Conservation (phyloP, 2,329 filamentous ascomycete genomes). For the Colletotrichum theobromicola region DNA sequence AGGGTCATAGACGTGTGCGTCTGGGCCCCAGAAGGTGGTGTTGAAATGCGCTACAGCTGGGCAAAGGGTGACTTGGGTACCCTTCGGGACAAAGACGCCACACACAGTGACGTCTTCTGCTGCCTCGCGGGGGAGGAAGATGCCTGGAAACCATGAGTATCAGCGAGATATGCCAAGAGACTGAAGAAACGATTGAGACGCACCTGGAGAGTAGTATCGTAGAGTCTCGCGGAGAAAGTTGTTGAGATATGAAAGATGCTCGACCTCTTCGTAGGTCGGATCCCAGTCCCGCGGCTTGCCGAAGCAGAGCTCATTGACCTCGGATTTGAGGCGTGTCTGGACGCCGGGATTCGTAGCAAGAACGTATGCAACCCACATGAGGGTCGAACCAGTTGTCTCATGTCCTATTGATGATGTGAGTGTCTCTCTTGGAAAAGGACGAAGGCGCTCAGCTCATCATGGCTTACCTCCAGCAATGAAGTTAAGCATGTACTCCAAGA, state of each 20-base stretch:
- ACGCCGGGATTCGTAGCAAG: conserved; percentile 9
- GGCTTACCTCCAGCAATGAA: conserved; percentile 24
- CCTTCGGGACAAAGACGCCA: conserved; percentile 31
- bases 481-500: conserved; percentile 29
- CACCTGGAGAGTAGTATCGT: conserved; percentile 37
- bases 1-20: conserved; percentile 30
- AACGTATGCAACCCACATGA: conserved; percentile 18
- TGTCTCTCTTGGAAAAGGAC: no score
- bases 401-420: background rate
- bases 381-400: conserved; percentile 19
- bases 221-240: conserved; percentile 42
- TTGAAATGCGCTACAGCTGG: conserved; percentile 30
- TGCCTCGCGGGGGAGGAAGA: conserved; percentile 29
- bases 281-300: conserved; percentile 32
- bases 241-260: conserved; percentile 50
- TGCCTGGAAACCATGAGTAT: background rate
- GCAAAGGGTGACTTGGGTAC: conserved; percentile 30
- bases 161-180: background rate
- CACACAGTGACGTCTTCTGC: conserved; percentile 29
- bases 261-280: conserved; percentile 40
- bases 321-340: conserved; percentile 7
- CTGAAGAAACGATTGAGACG: conserved; percentile 24
- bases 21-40: conserved; percentile 31
- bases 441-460: background rate
- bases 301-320: conserved; percentile 33